Evolutionary conservation across 192 early-diverging fungal genomes (phyloP), one percentile per base, ranked within the genome.

Genomic region (Mortierella hygrophila): DNA sequence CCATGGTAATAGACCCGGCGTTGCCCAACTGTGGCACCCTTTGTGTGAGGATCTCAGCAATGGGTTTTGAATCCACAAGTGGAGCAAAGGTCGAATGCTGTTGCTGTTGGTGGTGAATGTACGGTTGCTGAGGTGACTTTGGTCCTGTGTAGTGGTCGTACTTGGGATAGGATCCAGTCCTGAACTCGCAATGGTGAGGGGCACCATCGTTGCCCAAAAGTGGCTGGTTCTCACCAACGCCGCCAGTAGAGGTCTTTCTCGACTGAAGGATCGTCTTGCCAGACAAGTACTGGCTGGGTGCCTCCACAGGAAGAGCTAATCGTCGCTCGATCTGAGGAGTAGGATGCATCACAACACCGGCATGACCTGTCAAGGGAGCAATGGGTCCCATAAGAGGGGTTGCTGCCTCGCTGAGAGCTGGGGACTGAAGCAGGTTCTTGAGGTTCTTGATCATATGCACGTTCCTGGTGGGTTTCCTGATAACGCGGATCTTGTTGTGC

Each of bases 401-500:
- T 2, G 74, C 74, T 29, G 74, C 77, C 1, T 78, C 77, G 23
- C 77, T 78, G 26, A 78, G 46, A 15, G 52, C 77, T 3, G 77
- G 77, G 5, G 77, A 78, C 40, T 70, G 69, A 6, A 78, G 35
- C 1, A 78, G 35, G 16, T 32, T 52, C 38, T 78, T 78, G 68
- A 78, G 77, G 26, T 78, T 78, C 77, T 78, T 71, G 69, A 78
- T 78, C 68, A 78, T 69, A 52, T 60, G 57, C 46, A 71, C 77
- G 23, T 41, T 78, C 49, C 52, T 70, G 68, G 35, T 40, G 11
- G 88, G 89, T 52, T 84, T 82, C 42, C 90, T 88, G 23, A 91
- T 81, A 20, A 91, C 90, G 38, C 88, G 87, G 55, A 91, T 91
- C 81, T 91, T 91, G 69, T 90, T 90, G 63, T 85, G 90, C 26